phyloP scores from a whole-genome alignment of 106 monocot genomes.

The Acanthochlamys bracteata region DNA sequence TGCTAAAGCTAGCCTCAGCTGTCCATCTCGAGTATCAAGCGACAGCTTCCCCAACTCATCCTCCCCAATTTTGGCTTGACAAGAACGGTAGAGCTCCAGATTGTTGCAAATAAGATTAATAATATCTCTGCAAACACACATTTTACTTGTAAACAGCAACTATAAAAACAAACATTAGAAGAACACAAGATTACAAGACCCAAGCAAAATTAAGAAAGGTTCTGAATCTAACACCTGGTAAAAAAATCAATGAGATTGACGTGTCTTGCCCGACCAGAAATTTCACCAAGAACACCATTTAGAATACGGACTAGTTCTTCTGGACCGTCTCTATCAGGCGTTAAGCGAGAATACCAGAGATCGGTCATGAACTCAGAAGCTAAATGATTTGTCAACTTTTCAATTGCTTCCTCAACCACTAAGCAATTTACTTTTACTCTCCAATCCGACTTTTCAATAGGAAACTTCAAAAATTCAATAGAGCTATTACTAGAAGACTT shows the following conservation, averaged over 20 bases:
- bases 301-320: slow-evolving; percentile 78
- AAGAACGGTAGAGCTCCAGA: slow-evolving; percentile 70
- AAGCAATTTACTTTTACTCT: slow-evolving; percentile 82
- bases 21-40: slow-evolving; percentile 43
- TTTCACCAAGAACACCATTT: slow-evolving; percentile 74
- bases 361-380: slow-evolving; percentile 95
- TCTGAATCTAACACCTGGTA: slow-evolving; percentile 44
- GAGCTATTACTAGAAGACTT: slow-evolving; percentile 26
- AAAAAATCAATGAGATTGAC: slow-evolving; percentile 88
- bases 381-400: slow-evolving; percentile 84
- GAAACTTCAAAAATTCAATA: slow-evolving; percentile 22
- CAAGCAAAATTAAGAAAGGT: background rate
- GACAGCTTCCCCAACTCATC: slow-evolving; percentile 47
- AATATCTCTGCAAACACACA: slow-evolving; percentile 54
- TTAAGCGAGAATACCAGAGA: slow-evolving; percentile 92
- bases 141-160: background rate
- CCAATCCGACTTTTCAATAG: slow-evolving; percentile 54
- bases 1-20: slow-evolving; percentile 53
- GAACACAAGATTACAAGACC: background rate
- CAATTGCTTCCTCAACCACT: slow-evolving; percentile 79
- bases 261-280: slow-evolving; percentile 84
- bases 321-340: slow-evolving; percentile 83
- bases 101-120: slow-evolving; percentile 67
- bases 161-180: background rate
- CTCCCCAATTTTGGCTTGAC: slow-evolving; percentile 62